A percentile compares a stretch with the other conserved stretches of the same genome.
Evolutionary conservation across 192 early-diverging fungal species (phyloP).

Genomic region (Backusella tuberculispora): DNA sequence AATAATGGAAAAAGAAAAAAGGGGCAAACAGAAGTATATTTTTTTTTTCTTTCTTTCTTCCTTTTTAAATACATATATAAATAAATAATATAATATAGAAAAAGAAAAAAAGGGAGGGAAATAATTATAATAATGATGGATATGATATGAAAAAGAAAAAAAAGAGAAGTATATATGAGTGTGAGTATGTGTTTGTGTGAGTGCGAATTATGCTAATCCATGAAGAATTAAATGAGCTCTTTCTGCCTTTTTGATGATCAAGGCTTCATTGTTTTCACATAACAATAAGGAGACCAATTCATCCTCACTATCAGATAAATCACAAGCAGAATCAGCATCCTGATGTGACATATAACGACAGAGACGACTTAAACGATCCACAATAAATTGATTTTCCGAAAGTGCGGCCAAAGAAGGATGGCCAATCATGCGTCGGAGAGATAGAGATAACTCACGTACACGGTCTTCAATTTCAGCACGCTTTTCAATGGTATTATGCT

Average conservation of each 20-base stretch:
- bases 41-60: not conserved
- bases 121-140: not conserved
- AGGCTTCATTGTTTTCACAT: not conserved
- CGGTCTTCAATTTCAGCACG: slow-evolving; percentile 2
- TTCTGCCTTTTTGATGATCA: slow-evolving; percentile 16
- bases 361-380: slow-evolving; percentile 9
- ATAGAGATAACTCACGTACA: slow-evolving; percentile 7
- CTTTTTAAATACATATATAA: slow-evolving; percentile 3
- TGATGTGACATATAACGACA: not conserved
- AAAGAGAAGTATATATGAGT: not conserved
- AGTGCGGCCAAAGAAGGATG: not conserved
- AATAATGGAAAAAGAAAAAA: not conserved
- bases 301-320: slow-evolving; percentile 19
- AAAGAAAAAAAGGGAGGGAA: not conserved
- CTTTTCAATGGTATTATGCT: not conserved
- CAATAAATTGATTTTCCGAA: slow-evolving; percentile 8
- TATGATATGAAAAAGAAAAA: slow-evolving; percentile 13
- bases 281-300: not conserved
- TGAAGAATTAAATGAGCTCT: slow-evolving; percentile 21
- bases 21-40: not conserved
- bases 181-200: slow-evolving; percentile 11
- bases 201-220: slow-evolving; percentile 19
- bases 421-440: slow-evolving; percentile 20
- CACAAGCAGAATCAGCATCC: slow-evolving; percentile 18
- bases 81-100: not conserved